Conservation (phyloP, 2,329 filamentous ascomycete genomes). For the Incumbomyces lentus region DNA sequence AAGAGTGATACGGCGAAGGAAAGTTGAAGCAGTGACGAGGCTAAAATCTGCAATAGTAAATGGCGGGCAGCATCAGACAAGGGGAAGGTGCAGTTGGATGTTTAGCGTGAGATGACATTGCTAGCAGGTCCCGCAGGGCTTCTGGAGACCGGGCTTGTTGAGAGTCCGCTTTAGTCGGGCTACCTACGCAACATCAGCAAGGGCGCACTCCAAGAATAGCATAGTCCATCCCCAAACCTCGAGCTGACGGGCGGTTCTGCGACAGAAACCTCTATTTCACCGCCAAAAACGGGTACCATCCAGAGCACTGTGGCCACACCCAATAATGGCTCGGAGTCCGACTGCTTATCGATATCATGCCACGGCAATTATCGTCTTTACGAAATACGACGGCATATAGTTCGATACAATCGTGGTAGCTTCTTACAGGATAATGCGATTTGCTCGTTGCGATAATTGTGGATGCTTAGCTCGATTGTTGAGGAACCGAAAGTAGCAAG, state of each 20-base stretch:
- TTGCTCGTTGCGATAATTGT: constrained; percentile 2
- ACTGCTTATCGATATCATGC: constrained; percentile 5
- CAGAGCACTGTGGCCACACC: neutral
- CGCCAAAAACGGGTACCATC: neutral
- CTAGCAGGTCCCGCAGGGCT: neutral
- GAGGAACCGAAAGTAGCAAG: neutral
- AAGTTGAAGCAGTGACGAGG: constrained; percentile 7
- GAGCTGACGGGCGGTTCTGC: neutral
- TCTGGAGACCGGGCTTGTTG: constrained; percentile 10
- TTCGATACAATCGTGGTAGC: constrained; percentile 1
- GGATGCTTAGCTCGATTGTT: constrained; percentile 3
- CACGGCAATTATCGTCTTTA: constrained; percentile 3
- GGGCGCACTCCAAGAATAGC: constrained; percentile 15
- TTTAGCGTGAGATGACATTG: constrained; percentile 1
- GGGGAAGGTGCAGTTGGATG: constrained; percentile 8
- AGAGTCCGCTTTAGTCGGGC: constrained; percentile 13
- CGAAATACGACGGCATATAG: neutral
- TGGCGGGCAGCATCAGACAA: constrained; percentile 6
- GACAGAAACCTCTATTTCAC: constrained; percentile 1
- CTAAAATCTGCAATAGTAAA: constrained; percentile 6
- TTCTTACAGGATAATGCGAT: neutral
- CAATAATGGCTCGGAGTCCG: constrained; percentile 6
- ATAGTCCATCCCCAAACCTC: constrained; percentile 17
- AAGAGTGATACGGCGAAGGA: constrained; percentile 2
- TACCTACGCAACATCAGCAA: constrained; percentile 9